These are phyloP conservation scores for Penicillium carneum DNA, from an alignment of 2,329 filamentous ascomycete species.

Conservation along the genomic window DNA sequence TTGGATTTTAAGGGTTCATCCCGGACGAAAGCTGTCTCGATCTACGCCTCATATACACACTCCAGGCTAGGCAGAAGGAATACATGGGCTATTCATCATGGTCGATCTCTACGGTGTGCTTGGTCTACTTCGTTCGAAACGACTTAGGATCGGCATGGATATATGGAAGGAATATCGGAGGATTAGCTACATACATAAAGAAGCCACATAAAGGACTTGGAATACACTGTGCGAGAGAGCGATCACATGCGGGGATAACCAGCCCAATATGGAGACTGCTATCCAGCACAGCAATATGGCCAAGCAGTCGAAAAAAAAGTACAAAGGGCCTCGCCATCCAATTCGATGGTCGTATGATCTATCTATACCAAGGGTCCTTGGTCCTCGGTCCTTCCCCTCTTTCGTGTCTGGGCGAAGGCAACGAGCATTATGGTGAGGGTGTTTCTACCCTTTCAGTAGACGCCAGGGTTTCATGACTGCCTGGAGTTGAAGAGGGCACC, in stretches of 20 bases:
- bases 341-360: slow-evolving; percentile 9
- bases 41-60: slow-evolving; percentile 3
- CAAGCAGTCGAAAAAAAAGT: not conserved
- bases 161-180: slow-evolving; percentile 2
- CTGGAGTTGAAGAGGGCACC: slow-evolving; percentile 7
- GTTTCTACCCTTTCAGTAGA: slow-evolving; percentile 12
- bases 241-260: slow-evolving; percentile 3
- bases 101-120: not conserved
- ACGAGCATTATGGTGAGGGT: slow-evolving; percentile 15
- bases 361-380: not conserved
- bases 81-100: not conserved
- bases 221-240: not conserved
- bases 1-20: slow-evolving; percentile 3
- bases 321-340: not conserved
- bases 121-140: slow-evolving; percentile 1
- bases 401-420: not conserved
- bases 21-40: not conserved
- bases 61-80: slow-evolving; percentile 2
- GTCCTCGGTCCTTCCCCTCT: not conserved
- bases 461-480: slow-evolving; percentile 2
- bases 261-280: slow-evolving; percentile 6
- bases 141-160: not conserved
- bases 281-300: not conserved
- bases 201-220: not conserved
- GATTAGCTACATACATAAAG: slow-evolving; percentile 1